Base-by-base conservation (phyloP, 202 grass and related monocot species). In the Carex arenaria region DNA sequence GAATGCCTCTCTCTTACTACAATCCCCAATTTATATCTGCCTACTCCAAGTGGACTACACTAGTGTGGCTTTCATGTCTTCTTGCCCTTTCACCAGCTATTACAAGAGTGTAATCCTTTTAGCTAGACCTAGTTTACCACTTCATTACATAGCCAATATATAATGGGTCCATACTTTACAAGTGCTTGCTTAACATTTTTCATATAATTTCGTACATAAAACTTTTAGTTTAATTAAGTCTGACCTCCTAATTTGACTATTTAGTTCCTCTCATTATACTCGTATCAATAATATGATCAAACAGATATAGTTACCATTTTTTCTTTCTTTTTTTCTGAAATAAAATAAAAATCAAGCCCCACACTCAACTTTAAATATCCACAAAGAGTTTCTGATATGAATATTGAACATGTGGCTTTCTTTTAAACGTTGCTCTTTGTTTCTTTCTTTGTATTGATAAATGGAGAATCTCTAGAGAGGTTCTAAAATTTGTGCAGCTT, bases 31-130 rank as follows among this genome's bases (percentile, higher is more conserved):
- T 82, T 80, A 80, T 80, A 80, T 59, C 64, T 66, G 64, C 64
- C 64, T 18, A 66, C 64, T 66, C 64, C 32, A 66, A 40, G 11
- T 47, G 23, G 62, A 49, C 34, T 69, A 31, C 10, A 19, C n/a
- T 82, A 82, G 59, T 65, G 80, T 69, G 62, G 43, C 80, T 82
- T 82, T 82, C 80, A 82, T 67, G 64, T 36, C 26, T 69, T 69
- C 45, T 69, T 82, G 80, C 62, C 64, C 26, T 67, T 82, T 67
- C 80, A 82, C 64, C 80, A 82, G 59, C 80, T 64, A 82, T 68
- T 69, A 67, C 61, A 69, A 31, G 57, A 82, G 14, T 53, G 14
- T 5, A 31, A 82, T 82, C 18, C 30, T 67, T 36, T 82, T 82
- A 56, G 20, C 40, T 68, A 67, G 80, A 82, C 80, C 64, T 68